Conservation (phyloP, 2,329 filamentous ascomycete genomes). For the Fusarium nurragi region DNA sequence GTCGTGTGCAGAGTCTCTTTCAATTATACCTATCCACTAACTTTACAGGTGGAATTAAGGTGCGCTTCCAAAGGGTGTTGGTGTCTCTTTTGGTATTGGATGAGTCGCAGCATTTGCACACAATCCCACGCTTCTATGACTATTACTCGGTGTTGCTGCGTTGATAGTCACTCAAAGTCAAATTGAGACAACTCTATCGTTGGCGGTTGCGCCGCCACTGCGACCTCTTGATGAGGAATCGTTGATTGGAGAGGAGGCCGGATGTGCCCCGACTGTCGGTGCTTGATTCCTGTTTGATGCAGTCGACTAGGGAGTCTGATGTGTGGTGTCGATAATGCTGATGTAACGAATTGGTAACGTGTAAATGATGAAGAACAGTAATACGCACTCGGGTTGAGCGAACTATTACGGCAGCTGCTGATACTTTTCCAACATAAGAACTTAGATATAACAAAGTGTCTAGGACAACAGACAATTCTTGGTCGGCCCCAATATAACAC, state of each 20-base stretch:
- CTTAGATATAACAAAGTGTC: neutral
- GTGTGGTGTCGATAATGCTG: neutral
- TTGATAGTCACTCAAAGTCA: constrained; percentile 1
- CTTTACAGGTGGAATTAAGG: constrained; percentile 1
- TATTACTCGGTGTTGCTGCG: neutral
- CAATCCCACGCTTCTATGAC: constrained; percentile 12
- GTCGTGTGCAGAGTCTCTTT: neutral
- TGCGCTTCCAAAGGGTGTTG: neutral
- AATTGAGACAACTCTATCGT: constrained; percentile 1
- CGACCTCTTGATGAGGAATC: neutral
- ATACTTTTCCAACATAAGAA: neutral
- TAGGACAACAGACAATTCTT: neutral
- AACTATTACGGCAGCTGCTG: neutral
- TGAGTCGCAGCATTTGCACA: constrained; percentile 3
- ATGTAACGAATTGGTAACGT: constrained; percentile 9
- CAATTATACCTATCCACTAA: neutral
- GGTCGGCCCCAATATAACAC: constrained; percentile 1
- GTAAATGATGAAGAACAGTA: constrained; percentile 7
- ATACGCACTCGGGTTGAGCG: neutral
- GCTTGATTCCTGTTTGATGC: neutral
- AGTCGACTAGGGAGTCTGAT: neutral
- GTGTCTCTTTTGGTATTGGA: neutral
- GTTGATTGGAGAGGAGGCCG: neutral
- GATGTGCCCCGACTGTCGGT: neutral
- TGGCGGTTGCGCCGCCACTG: constrained; percentile 2